Conservation (phyloP, 305 asterid genomes). For the Fraxinus platypoda region DNA sequence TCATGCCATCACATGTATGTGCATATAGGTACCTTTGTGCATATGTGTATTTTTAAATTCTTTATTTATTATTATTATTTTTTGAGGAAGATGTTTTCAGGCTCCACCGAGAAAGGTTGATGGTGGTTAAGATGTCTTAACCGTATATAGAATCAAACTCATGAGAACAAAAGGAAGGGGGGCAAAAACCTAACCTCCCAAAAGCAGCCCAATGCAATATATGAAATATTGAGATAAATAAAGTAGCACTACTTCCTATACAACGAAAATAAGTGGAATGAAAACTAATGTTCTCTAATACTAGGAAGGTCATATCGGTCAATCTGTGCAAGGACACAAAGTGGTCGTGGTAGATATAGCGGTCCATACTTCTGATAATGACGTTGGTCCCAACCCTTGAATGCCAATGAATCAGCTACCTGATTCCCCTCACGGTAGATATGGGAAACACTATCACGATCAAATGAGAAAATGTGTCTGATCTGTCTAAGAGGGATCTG, state of each 20-base stretch:
- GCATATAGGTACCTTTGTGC: background rate
- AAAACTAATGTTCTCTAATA: background rate
- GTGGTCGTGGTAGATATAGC: background rate
- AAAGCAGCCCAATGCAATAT: background rate
- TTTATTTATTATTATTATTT: too few relatives aligned
- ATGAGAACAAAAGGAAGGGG: background rate
- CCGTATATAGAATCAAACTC: background rate
- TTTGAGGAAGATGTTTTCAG: background rate
- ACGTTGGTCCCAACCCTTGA: background rate
- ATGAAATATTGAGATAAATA: background rate
- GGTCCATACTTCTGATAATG: background rate
- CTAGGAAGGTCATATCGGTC: background rate
- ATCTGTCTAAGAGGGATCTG: background rate
- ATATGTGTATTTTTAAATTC: background rate
- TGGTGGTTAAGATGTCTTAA: background rate
- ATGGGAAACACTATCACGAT: background rate
- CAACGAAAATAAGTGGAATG: background rate
- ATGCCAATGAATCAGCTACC: background rate
- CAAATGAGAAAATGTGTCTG: background rate
- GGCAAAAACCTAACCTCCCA: background rate
- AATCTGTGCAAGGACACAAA: background rate
- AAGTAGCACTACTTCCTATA: background rate
- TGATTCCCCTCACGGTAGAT: background rate
- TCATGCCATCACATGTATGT: background rate
- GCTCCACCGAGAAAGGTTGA: background rate